These are phyloP conservation scores for Macrophomina pseudophaseolina DNA, from an alignment of 2,329 filamentous ascomycete genomes.

Conservation along the genomic window DNA sequence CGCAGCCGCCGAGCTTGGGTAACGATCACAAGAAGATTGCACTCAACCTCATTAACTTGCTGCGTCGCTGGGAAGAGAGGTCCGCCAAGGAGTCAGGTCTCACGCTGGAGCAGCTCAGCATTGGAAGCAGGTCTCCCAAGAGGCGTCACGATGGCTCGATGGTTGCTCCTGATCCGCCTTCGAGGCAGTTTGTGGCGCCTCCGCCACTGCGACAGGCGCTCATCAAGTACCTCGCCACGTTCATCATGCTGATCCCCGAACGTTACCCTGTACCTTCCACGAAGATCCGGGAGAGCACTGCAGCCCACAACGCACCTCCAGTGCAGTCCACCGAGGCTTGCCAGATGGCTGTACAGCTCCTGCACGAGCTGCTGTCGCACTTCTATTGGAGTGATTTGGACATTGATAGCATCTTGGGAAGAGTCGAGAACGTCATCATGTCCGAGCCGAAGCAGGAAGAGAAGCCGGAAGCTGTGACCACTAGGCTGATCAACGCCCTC, in stretches of 20 bases:
- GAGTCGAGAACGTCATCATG: slow-evolving; percentile 83
- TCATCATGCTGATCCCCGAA: slow-evolving; percentile 89
- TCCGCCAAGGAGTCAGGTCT: slow-evolving; percentile 78
- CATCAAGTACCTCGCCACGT: slow-evolving; percentile 93
- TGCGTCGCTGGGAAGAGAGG: slow-evolving; percentile 91
- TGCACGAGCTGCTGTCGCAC: slow-evolving; percentile 83
- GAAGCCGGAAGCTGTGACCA: slow-evolving; percentile 73
- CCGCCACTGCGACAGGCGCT: slow-evolving; percentile 74
- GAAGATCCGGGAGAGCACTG: slow-evolving; percentile 60
- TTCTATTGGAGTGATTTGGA: slow-evolving; percentile 92
- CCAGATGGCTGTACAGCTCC: slow-evolving; percentile 79
- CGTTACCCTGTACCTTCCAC: slow-evolving; percentile 74
- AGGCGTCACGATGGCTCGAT: slow-evolving; percentile 73
- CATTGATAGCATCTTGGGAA: slow-evolving; percentile 81
- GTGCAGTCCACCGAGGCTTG: slow-evolving; percentile 75
- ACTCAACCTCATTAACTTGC: slow-evolving; percentile 85
- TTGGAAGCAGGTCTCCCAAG: slow-evolving; percentile 54
- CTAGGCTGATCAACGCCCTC: slow-evolving; percentile 89
- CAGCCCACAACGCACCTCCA: slow-evolving; percentile 49
- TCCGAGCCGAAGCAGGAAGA: slow-evolving; percentile 64
- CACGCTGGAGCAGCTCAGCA: slow-evolving; percentile 39
- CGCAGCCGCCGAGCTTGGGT: slow-evolving; percentile 79
- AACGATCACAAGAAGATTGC: slow-evolving; percentile 92
- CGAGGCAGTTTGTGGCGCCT: slow-evolving; percentile 47
- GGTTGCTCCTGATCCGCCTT: slow-evolving; percentile 60